A percentile compares a stretch with the other conserved stretches of the same genome.
Evolutionary conservation across 352 stramenopile species (phyloP).

Genomic region (Peronospora farinosa): DNA sequence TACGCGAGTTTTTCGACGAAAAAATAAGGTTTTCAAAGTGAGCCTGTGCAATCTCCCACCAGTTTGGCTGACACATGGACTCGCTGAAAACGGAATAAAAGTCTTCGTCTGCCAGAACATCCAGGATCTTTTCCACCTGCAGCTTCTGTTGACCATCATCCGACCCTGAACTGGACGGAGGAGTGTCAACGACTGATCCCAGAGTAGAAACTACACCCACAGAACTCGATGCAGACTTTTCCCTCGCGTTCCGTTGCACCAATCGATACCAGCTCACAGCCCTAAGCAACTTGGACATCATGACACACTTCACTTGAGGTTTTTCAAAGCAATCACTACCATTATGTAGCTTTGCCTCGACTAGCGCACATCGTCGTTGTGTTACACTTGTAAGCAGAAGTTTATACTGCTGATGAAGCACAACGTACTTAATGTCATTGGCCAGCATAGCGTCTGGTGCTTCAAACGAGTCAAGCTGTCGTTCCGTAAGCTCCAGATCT

Average conservation of each 20-base stretch:
- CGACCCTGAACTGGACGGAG: conserved; percentile 23
- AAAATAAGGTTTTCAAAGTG: conserved; percentile 86
- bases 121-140: conserved; percentile 69
- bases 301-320: conserved; percentile 45
- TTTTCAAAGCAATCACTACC: conserved; percentile 59
- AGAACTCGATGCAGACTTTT: conserved; percentile 52
- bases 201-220: conserved; percentile 29
- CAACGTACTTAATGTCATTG: conserved; percentile 70
- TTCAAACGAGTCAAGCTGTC: conserved; percentile 80
- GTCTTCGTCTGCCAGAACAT: conserved; percentile 68
- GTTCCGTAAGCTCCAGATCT: conserved; percentile 70
- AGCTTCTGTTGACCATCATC: conserved; percentile 45
- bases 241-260: conserved; percentile 67
- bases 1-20: conserved; percentile 50
- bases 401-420: conserved; percentile 56
- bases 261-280: conserved; percentile 82
- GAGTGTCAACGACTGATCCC: conserved; percentile 11
- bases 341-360: conserved; percentile 54
- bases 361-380: conserved; percentile 45
- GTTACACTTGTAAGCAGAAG: conserved; percentile 34
- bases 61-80: conserved; percentile 68
- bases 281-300: conserved; percentile 70
- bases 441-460: conserved; percentile 56
- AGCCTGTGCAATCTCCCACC: conserved; percentile 79
- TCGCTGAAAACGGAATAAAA: conserved; percentile 82